Percentiles rank a stretch among this genome's conserved stretches.
phyloP scores from a whole-genome alignment of 2,329 filamentous ascomycete genomes.

The Fusarium protoensiforme region DNA sequence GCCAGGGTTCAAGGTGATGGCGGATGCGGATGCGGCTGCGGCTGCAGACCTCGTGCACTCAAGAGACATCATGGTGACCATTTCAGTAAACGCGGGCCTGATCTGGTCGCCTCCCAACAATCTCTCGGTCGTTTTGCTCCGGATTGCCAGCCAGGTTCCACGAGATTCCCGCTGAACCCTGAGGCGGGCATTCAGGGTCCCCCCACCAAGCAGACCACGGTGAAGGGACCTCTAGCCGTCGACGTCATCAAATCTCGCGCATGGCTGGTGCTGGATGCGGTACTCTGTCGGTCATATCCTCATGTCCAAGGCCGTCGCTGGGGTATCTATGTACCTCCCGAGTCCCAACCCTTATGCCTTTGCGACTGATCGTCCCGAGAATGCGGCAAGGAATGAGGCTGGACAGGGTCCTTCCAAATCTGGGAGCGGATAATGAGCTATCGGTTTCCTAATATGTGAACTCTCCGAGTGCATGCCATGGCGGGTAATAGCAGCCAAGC shows the following conservation, averaged over 20 bases:
- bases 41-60: constrained; percentile 6
- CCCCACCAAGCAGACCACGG: constrained; percentile 7
- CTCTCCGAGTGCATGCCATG: not conserved
- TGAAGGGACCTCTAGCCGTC: not conserved
- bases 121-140: constrained; percentile 41
- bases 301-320: not conserved
- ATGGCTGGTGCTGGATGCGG: not conserved
- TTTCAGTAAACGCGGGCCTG: not conserved
- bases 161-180: constrained; percentile 13
- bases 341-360: not conserved
- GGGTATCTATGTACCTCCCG: not conserved
- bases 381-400: constrained; percentile 4
- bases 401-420: constrained; percentile 6
- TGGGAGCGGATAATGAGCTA: constrained; percentile 16
- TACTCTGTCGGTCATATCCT: not conserved
- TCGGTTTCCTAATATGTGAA: constrained; percentile 2
- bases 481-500: not conserved
- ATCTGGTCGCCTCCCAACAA: constrained; percentile 5
- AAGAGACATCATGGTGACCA: not conserved
- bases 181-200: constrained; percentile 29
- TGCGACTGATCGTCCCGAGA: not conserved
- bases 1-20: constrained; percentile 7
- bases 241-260: constrained; percentile 25
- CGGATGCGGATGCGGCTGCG: not conserved
- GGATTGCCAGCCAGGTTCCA: constrained; percentile 16